Percentiles rank a stretch among this genome's conserved stretches.
These are phyloP conservation scores for Linum trigynum DNA, from an alignment of 345 rosid species.

Conservation along the genomic window DNA sequence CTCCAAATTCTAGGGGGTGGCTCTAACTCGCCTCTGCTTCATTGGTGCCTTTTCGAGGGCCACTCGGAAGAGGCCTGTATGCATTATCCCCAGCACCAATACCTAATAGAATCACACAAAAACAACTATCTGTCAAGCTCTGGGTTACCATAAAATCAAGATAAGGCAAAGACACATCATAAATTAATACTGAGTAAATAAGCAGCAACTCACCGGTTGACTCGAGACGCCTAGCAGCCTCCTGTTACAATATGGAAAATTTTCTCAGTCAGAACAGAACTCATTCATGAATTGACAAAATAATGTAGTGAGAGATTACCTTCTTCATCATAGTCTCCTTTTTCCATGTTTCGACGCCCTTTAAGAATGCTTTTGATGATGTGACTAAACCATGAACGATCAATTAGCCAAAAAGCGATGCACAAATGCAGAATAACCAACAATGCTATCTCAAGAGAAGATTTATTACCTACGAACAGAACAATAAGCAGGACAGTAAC, in stretches of 20 bases:
- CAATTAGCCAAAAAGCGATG: neutral
- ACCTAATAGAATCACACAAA: neutral
- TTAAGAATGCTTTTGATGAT: constrained; percentile 68
- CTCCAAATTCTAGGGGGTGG: neutral
- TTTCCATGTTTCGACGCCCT: constrained; percentile 78
- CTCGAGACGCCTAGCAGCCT: constrained; percentile 38
- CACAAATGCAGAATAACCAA: neutral
- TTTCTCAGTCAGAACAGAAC: neutral
- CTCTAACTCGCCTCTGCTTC: constrained; percentile 22
- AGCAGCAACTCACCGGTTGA: constrained; percentile 36
- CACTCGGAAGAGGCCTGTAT: constrained; percentile 57
- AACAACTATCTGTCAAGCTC: neutral
- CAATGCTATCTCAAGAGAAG: neutral
- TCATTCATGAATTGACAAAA: neutral
- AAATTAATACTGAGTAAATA: neutral
- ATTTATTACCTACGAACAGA: constrained; percentile 35
- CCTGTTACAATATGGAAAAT: constrained; percentile 27
- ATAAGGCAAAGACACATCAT: neutral
- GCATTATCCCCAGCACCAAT: constrained; percentile 25
- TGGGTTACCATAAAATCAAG: neutral
- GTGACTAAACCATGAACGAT: constrained; percentile 40
- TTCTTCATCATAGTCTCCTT: constrained; percentile 61
- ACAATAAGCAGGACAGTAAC: constrained; percentile 46
- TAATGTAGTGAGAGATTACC: constrained; percentile 23
- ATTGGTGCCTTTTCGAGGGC: constrained; percentile 31